A percentile compares a stretch with the other conserved stretches of the same genome.
phyloP scores from a whole-genome alignment of 495 filamentous ascomycete species.

The Penicillium odoratum region DNA sequence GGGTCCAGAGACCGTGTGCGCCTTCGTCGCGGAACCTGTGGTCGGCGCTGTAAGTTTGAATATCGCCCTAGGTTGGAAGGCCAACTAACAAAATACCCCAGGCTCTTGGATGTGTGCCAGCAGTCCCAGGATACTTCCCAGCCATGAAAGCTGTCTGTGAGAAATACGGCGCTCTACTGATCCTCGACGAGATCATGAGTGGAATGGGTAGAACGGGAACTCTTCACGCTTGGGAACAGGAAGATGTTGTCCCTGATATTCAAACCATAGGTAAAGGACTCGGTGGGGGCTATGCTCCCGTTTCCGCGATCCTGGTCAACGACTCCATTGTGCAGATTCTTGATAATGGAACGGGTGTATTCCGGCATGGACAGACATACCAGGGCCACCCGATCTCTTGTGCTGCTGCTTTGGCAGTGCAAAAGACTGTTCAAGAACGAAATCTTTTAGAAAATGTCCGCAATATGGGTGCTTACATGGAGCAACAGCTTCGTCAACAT shows the following conservation, averaged over 20 bases:
- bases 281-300: slow-evolving; percentile 63
- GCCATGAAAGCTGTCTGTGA: slow-evolving; percentile 64
- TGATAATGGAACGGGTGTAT: slow-evolving; percentile 54
- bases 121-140: slow-evolving; percentile 62
- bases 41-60: slow-evolving; percentile 51
- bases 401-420: slow-evolving; percentile 56
- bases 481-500: slow-evolving; percentile 30
- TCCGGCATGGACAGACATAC: slow-evolving; percentile 61
- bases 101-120: slow-evolving; percentile 37
- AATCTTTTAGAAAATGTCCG: slow-evolving; percentile 49
- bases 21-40: slow-evolving; percentile 76
- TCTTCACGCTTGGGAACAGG: slow-evolving; percentile 67
- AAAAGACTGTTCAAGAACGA: slow-evolving; percentile 49
- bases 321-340: slow-evolving; percentile 55
- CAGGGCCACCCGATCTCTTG: slow-evolving; percentile 59
- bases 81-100: background rate
- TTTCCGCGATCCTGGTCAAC: slow-evolving; percentile 59
- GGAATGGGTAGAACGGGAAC: slow-evolving; percentile 72
- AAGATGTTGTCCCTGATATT: slow-evolving; percentile 64
- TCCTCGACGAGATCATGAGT: slow-evolving; percentile 80
- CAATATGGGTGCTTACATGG: slow-evolving; percentile 47
- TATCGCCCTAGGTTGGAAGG: background rate
- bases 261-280: slow-evolving; percentile 69
- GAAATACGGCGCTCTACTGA: slow-evolving; percentile 64
- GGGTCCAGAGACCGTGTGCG: slow-evolving; percentile 70